A percentile compares a stretch with the other conserved stretches of the same genome.
These are phyloP conservation scores for Suzukiozyma palmioleophila DNA, from an alignment of 1,139 yeast species.

Conservation along the genomic window DNA sequence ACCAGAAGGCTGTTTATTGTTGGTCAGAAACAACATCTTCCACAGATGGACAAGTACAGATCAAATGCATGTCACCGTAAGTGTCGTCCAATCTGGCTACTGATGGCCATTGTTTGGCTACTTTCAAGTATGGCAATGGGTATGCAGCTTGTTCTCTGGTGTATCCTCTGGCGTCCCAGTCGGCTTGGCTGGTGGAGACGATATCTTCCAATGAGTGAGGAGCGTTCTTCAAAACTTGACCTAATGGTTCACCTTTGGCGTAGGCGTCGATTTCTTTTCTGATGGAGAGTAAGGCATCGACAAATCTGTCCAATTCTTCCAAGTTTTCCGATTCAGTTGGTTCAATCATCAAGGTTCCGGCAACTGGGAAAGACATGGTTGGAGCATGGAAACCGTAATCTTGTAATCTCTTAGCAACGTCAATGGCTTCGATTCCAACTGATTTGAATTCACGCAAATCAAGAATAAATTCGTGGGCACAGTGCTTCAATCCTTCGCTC, in stretches of 20 bases:
- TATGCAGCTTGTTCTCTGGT: conserved; percentile 91
- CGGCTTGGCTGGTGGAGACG: conserved; percentile 50
- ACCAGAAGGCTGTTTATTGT: background rate
- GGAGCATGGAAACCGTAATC: conserved; percentile 99
- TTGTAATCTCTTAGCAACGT: conserved; percentile 92
- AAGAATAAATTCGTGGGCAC: conserved; percentile 95
- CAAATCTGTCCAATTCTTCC: conserved; percentile 85
- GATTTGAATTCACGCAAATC: conserved; percentile 84
- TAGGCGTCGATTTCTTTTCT: conserved; percentile 79
- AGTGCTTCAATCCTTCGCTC: conserved; percentile 57
- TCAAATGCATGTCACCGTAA: conserved; percentile 86
- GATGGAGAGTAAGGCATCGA: conserved; percentile 80
- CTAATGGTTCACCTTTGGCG: conserved; percentile 61
- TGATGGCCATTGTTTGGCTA: conserved; percentile 90
- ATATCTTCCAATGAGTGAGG: conserved; percentile 89
- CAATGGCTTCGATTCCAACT: conserved; percentile 87
- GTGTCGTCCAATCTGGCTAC: conserved; percentile 91
- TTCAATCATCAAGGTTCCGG: conserved; percentile 95
- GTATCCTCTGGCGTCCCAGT: conserved; percentile 81
- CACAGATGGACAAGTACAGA: conserved; percentile 89
- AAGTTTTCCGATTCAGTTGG: conserved; percentile 94
- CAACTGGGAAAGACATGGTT: conserved; percentile 97
- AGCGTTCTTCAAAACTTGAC: conserved; percentile 77
- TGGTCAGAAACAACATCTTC: conserved; percentile 51
- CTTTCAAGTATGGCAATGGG: conserved; percentile 71